Evolutionary conservation across 768 basidiomycete species (phyloP), one percentile per base, ranked within the genome.

Genomic region (Tulasnella sp.): DNA sequence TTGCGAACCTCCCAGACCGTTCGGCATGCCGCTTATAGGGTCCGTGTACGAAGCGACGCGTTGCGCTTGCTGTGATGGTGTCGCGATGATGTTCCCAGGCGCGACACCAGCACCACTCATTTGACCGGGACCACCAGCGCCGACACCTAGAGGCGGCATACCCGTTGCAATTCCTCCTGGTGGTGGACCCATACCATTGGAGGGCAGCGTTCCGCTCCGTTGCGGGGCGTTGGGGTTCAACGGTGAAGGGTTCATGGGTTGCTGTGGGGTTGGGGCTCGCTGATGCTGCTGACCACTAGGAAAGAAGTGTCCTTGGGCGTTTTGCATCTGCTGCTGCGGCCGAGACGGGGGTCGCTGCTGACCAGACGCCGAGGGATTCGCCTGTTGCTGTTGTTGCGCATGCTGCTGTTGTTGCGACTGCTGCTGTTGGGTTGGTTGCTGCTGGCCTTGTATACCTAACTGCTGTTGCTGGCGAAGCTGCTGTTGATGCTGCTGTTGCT

Each of bases 41-140:
- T 19, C 29, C 19, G 45, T 47, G 32, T 59, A 59, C 13, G 58
- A 26, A 19, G 48, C 48, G 5, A 59, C 58, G 13, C 27, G 3
- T 4, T 50, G 45, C 23, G 58, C 58, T n/a, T 59, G 58, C 24
- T 59, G 58, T 2, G 58, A 59, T 4, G 58, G 58, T 9, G 58
- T 59, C 11, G 58, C 58, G 48, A 59, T 59, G 11, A 59, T 29
- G n/a, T 59, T 59, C 30, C 17, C 30, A 9, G 52, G 52, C 15
- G 34, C 34, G 15, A 38, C 34, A 38, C 34, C 34, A 5, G 34
- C 34, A 15, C 34, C 34, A 7, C 34, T 15, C 34, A 38, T 38
- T 15, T 38, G 34, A 38, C 15, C 15, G 34, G 34, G 34, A 38
- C 34, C 34, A 38, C 7, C 15, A 38, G 7, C 34, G 15, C 34